Evolutionary conservation across 768 basidiomycete genomes (phyloP).

Genomic region (Hirschioporus abietinus): DNA sequence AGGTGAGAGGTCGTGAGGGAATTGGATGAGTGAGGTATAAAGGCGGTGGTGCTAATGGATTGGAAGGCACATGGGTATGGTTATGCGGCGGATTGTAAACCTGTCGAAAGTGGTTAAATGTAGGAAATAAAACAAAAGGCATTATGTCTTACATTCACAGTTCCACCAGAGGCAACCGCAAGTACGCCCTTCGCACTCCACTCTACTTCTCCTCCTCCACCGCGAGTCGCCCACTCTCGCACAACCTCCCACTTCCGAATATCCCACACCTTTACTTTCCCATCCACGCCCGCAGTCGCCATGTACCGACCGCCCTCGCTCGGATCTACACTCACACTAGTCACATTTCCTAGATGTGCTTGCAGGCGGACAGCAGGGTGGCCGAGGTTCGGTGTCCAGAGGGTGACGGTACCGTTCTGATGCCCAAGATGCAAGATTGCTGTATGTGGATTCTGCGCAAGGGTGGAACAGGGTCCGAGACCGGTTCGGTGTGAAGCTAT

Average conservation of each 20-base stretch:
- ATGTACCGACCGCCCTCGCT: slow-evolving; percentile 85
- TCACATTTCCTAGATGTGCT: slow-evolving; percentile 85
- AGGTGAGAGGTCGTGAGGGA: slow-evolving; percentile 69
- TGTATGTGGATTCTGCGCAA: slow-evolving; percentile 90
- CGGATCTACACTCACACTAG: slow-evolving; percentile 76
- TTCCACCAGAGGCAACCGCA: slow-evolving; percentile 77
- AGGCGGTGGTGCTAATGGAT: slow-evolving; percentile 53
- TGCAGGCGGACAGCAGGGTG: slow-evolving; percentile 89
- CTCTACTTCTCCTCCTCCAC: slow-evolving; percentile 61
- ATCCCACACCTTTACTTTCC: slow-evolving; percentile 94
- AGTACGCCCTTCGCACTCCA: slow-evolving; percentile 87
- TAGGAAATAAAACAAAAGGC: background rate
- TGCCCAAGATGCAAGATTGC: slow-evolving; percentile 95
- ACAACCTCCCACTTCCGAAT: slow-evolving; percentile 92
- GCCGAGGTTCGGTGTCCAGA: slow-evolving; percentile 94
- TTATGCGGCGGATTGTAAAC: slow-evolving; percentile 70
- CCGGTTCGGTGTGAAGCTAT: slow-evolving; percentile 87
- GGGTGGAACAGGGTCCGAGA: slow-evolving; percentile 75
- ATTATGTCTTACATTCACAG: slow-evolving; percentile 67
- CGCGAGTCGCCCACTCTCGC: slow-evolving; percentile 69
- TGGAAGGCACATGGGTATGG: slow-evolving; percentile 39
- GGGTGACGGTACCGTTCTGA: slow-evolving; percentile 89
- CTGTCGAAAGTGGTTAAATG: slow-evolving; percentile 30
- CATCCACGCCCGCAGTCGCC: slow-evolving; percentile 85
- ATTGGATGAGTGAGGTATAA: slow-evolving; percentile 88